phyloP scores from a whole-genome alignment of 2,329 filamentous ascomycete species.

The Colletotrichum higginsianum region DNA sequence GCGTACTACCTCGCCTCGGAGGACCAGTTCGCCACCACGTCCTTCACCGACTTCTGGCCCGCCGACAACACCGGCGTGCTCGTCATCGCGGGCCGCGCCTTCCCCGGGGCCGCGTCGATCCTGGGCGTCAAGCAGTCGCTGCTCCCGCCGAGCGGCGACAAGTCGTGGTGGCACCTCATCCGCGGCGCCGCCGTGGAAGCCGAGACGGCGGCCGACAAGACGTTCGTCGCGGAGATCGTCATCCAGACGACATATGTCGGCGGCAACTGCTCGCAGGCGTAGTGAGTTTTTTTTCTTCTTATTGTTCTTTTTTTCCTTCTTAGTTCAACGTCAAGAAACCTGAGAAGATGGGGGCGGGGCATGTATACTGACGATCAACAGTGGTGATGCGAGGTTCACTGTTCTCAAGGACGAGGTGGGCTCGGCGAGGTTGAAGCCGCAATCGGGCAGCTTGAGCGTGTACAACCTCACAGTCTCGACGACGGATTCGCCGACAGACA shows the following conservation, averaged over 20 bases:
- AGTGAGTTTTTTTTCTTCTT: constrained; percentile 18
- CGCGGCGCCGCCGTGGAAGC: constrained; percentile 23
- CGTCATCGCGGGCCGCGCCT: constrained; percentile 13
- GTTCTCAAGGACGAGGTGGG: constrained; percentile 24
- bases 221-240: constrained; percentile 29
- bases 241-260: constrained; percentile 31
- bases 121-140: constrained; percentile 32
- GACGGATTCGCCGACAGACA: constrained; percentile 27
- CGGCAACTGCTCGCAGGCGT: constrained; percentile 27
- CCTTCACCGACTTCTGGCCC: constrained; percentile 38
- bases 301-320: no score
- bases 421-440: constrained; percentile 18
- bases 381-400: constrained; percentile 33
- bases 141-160: constrained; percentile 24
- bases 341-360: no score
- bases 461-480: constrained; percentile 36
- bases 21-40: constrained; percentile 13
- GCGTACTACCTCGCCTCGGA: constrained; percentile 31
- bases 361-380: neutral
- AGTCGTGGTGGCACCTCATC: constrained; percentile 35
- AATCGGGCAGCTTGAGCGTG: constrained; percentile 22
- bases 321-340: no score
- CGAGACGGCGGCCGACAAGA: constrained; percentile 20
- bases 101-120: constrained; percentile 14
- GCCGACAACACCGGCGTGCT: constrained; percentile 10